Base-by-base conservation (phyloP, 2,329 filamentous ascomycete species). In the Botrytis pseudocinerea region DNA sequence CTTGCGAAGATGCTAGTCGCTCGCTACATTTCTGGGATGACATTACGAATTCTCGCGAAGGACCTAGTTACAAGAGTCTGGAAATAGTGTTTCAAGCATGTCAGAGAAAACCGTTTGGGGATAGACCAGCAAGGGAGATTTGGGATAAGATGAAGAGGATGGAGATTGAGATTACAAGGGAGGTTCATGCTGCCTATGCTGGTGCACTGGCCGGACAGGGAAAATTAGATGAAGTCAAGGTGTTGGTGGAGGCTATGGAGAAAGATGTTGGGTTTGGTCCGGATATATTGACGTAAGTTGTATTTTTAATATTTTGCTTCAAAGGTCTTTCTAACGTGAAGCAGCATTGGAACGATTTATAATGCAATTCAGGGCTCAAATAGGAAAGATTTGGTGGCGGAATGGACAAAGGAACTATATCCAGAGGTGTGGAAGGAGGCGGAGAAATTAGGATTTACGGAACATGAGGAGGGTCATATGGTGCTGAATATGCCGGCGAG, bases 21-120 rank as follows among this genome's bases (percentile, higher is more conserved):
- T 93, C 93, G 1, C 84, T 97, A 76, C 89, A 91, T 66, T 93
- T 94, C 80, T 98, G 95, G 94, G 86, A 90, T 71, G 90, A 97
- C 65, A 94, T 99, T 73, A 90, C 91, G n/a, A 87, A 89, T 72
- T 94, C 91, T 0, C 85, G 87, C n/a, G 95, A 98, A 82, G 96
- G 96, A 0, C 96, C 96, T 0, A 92, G 91, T 1, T 94, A 96
- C 78, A 88, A 89, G 74, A 95, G 91, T 75, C 87, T 99, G 54
- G 89, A 91, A 63, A 91, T 96, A 48, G 91, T 94, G 3, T 93
- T 99, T 77, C 90, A 91, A 77, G 89, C 91, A 1, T 95, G 94
- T 80, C 91, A 97, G 80, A 84, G 84, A 74, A 85, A 84, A 74
- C 85, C 87, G 1, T 85, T 85, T 79, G 84, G 91, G 76, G 85